Evolutionary conservation across 1,284 basidiomycete species (phyloP).

Genomic region (Butyriboletus appendiculatus): DNA sequence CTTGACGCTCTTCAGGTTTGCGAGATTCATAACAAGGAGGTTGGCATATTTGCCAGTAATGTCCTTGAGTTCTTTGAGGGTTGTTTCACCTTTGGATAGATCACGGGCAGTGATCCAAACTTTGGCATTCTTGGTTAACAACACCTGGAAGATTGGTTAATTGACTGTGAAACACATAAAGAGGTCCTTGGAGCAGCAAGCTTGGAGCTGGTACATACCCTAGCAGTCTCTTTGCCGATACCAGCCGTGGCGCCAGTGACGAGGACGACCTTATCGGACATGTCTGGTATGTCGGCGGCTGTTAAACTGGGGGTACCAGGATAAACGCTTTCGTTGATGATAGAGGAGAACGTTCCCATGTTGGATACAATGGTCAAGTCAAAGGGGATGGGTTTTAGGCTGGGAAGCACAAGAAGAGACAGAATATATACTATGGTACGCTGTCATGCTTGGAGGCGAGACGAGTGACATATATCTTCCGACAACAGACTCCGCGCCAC

Average conservation of each 20-base stretch:
- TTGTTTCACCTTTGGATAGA: constrained; percentile 46
- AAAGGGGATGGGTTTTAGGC: not conserved
- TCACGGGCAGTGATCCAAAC: constrained; percentile 65
- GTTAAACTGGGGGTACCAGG: not conserved
- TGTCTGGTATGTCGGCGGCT: constrained; percentile 49
- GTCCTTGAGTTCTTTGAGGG: constrained; percentile 52
- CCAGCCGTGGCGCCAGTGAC: constrained; percentile 44
- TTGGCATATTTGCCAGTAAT: constrained; percentile 47
- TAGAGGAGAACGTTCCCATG: constrained; percentile 1
- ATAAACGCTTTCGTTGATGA: constrained; percentile 6
- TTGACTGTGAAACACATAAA: not conserved
- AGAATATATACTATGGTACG: not conserved
- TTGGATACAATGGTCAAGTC: not conserved
- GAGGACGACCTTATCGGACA: constrained; percentile 46
- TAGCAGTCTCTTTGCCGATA: constrained; percentile 45
- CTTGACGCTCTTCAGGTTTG: constrained; percentile 55
- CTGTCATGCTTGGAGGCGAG: too few species aligned
- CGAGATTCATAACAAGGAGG: constrained; percentile 65
- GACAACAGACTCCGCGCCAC: too few species aligned
- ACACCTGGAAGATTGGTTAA: constrained; percentile 25
- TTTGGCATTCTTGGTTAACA: constrained; percentile 58
- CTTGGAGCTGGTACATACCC: constrained; percentile 13
- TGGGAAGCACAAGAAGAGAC: not conserved
- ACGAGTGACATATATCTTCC: too few species aligned
- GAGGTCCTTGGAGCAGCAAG: not conserved